Base-by-base conservation (phyloP, 441 rosid genomes). In the Breynia disticha region DNA sequence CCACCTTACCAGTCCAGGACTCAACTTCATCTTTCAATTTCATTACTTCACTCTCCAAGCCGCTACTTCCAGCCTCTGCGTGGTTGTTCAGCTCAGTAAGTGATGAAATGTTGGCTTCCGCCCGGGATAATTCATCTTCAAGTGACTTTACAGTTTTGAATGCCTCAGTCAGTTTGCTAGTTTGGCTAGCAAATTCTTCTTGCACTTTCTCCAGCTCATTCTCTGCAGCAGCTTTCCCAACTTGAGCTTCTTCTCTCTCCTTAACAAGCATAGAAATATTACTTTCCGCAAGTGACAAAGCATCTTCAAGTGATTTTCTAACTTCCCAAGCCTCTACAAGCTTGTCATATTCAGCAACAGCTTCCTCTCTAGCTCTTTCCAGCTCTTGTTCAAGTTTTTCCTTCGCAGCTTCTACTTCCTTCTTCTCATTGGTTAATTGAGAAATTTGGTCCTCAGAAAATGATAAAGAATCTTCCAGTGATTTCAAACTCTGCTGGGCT, bases 191-290 rank as follows among this genome's bases (percentile, higher is more conserved):
- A 67, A 68, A 50, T 74, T 77, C 90, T 56, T 71, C 75, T 69
- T 61, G 73, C 66, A 71, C 50, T 71, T 71, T 76, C 72, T 76
- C 85, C 19, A 80, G 71, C 58, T 84, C 90, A 21, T 54, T 64
- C 73, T 72, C 86, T 45, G 72, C 62, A 50, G 72, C 67, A 67
- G 74, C 72, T 60, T 68, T 69, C 56, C 73, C 61, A 56, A 61
- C 64, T 69, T 77, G 84, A 68, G 76, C 81, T 69, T 83, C 90
- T 67, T 84, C 93, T 65, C 78, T 83, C 74, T 80, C 93, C 67
- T 59, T 77, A 54, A 65, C 65, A 48, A 84, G 72, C 49, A 68
- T 66, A 42, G 77, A 70, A 64, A 80, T 71, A 60, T 74, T 77
- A 59, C 52, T 76, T 68, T 83, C 87, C 39, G 87, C 87, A 56